Base-by-base conservation (phyloP, 2,329 filamentous ascomycete species). In the Hymenoscyphus albidus region DNA sequence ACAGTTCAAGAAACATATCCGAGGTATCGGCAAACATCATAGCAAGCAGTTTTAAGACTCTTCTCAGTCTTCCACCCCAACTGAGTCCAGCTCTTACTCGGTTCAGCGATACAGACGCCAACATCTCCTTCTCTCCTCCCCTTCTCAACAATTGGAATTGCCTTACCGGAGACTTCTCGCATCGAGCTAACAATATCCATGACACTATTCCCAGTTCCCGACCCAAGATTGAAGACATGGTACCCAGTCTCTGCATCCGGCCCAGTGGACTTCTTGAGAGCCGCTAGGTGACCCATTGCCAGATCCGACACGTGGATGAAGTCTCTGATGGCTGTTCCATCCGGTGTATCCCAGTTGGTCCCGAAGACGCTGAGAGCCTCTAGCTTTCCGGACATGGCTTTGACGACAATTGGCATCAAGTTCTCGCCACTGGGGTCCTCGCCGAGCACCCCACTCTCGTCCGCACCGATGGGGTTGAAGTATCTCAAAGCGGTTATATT, bases 241-340 rank as follows among this genome's bases (percentile, higher is more conserved):
- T 78, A 81, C 0, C 72, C 77, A 27, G 76, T 74, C n/a, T 67
- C 69, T 56, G 78, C 63, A 61, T 71, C 71, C 3, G 73, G 73
- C 10, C 74, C 71, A 32, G 72, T 74, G 32, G 76, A 72, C 38
- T 78, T 71, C 16, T 71, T 64, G 27, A 88, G 77, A 0, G 86
- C 86, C 4, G 85, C 84, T 39, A 88, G 82, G 74, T 89, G 87
- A 2, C 84, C 86, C 42, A 82, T 78, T 6, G 86, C 86, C 40
- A 89, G 80, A 73, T 89, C 86, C 14, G 81, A 82, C 40, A 88
- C 86, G 69, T 88, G 86, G 67, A 88, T 87, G 73, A 87, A 89
- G 72, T 89, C 86, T 38, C 86, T 83, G 40, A 89, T 80, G 1
- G 85, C 85, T 0, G 86, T 88, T 16, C 87, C 86, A 68, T 89